These are phyloP conservation scores for Verruconis gallopava DNA, from an alignment of 2,329 filamentous ascomycete genomes.

Conservation along the genomic window DNA sequence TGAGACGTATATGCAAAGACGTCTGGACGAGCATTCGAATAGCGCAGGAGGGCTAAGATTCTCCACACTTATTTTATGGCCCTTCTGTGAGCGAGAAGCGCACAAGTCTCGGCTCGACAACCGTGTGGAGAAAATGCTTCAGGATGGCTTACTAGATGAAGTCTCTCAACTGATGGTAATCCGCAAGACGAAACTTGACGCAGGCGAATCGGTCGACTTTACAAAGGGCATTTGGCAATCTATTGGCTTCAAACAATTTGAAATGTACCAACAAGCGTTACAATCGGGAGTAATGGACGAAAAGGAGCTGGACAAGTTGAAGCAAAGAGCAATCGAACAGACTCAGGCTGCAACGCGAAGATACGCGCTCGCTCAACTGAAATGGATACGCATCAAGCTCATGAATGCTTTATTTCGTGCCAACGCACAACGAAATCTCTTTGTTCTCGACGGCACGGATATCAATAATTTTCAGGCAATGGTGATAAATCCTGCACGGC, in stretches of 20 bases:
- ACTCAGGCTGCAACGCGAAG: constrained; percentile 75
- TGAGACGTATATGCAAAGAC: constrained; percentile 75
- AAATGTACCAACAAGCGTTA: constrained; percentile 46
- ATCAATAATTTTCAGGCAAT: constrained; percentile 44
- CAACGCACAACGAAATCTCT: constrained; percentile 46
- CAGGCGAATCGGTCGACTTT: constrained; percentile 50
- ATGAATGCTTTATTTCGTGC: constrained; percentile 52
- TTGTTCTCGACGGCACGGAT: constrained; percentile 70
- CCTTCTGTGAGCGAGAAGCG: constrained; percentile 57
- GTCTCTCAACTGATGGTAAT: constrained; percentile 41
- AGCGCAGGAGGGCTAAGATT: constrained; percentile 29
- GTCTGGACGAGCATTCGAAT: constrained; percentile 25
- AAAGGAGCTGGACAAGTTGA: constrained; percentile 39
- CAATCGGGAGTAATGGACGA: constrained; percentile 10
- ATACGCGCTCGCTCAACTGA: constrained; percentile 72
- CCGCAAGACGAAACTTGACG: constrained; percentile 29
- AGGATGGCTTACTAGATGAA: constrained; percentile 50
- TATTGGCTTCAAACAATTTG: constrained; percentile 90
- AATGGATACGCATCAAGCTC: constrained; percentile 79
- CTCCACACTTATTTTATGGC: constrained; percentile 68
- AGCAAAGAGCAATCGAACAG: constrained; percentile 51
- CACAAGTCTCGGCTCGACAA: constrained; percentile 59
- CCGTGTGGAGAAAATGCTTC: constrained; percentile 76
- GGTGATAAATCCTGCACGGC: constrained; percentile 53
- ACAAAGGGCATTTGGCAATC: constrained; percentile 88